Conservation (phyloP, 2,329 filamentous ascomycete species). For the Sphaerostilbella broomeana region DNA sequence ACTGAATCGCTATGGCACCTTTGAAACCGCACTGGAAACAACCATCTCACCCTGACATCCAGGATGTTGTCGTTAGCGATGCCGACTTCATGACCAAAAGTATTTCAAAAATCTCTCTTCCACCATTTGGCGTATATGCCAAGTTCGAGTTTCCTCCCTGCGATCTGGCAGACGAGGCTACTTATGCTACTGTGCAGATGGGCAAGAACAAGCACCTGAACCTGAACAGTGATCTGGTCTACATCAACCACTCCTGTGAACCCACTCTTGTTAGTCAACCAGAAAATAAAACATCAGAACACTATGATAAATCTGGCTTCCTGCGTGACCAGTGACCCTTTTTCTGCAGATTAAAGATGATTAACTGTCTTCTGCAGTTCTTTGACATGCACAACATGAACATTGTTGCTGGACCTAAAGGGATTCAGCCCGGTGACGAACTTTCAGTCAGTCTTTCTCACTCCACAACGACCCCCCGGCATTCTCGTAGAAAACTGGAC, state of each 20-base stretch:
- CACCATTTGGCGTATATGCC: slow-evolving; percentile 59
- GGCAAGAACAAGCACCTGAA: slow-evolving; percentile 50
- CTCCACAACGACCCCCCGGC: neutral
- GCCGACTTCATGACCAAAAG: slow-evolving; percentile 54
- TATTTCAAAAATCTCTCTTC: slow-evolving; percentile 46
- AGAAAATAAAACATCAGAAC: neutral
- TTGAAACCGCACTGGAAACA: slow-evolving; percentile 53
- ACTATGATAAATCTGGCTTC: too few relatives aligned
- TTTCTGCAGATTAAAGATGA: too few relatives aligned
- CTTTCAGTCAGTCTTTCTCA: slow-evolving; percentile 40
- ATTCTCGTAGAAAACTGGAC: too few relatives aligned
- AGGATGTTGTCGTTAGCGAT: slow-evolving; percentile 49
- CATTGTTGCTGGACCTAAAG: slow-evolving; percentile 51
- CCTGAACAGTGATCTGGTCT: slow-evolving; percentile 59
- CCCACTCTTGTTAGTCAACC: slow-evolving; percentile 51
- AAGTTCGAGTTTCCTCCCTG: slow-evolving; percentile 60
- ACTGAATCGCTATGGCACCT: slow-evolving; percentile 41
- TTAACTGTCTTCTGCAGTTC: slow-evolving; percentile 34
- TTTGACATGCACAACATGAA: slow-evolving; percentile 53
- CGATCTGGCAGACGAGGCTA: slow-evolving; percentile 46
- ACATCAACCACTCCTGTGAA: slow-evolving; percentile 63
- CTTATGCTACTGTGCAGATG: slow-evolving; percentile 59
- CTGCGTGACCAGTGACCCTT: neutral
- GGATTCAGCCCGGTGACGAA: slow-evolving; percentile 50
- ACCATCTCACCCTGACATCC: slow-evolving; percentile 53